These are phyloP conservation scores for Fusarium nelsonii DNA, from an alignment of 2,329 filamentous ascomycete genomes.

Conservation along the genomic window DNA sequence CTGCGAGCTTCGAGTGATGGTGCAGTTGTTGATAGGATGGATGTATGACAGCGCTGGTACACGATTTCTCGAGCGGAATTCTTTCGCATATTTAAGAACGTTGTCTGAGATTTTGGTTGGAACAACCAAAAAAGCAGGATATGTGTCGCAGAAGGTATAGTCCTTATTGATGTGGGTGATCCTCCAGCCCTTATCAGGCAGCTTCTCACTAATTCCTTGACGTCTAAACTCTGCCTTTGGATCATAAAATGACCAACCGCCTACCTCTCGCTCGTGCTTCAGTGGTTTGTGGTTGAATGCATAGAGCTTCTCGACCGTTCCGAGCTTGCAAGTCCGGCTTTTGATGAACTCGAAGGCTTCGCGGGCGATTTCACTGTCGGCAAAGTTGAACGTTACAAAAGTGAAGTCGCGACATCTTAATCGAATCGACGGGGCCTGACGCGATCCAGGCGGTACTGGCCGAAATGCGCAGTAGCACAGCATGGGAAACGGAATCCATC, in stretches of 20 bases:
- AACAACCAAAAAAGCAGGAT: constrained; percentile 86
- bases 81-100: constrained; percentile 90
- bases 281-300: constrained; percentile 88
- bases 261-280: constrained; percentile 77
- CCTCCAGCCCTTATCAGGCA: constrained; percentile 84
- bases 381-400: constrained; percentile 91
- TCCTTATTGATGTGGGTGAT: constrained; percentile 90
- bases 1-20: constrained; percentile 94
- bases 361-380: constrained; percentile 77
- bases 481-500: constrained; percentile 96
- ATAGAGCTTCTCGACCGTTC: constrained; percentile 87
- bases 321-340: constrained; percentile 81
- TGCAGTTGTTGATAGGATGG: constrained; percentile 97
- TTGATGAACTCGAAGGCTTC: constrained; percentile 92
- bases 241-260: constrained; percentile 89
- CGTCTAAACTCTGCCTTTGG: constrained; percentile 86
- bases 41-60: constrained; percentile 93
- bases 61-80: constrained; percentile 87
- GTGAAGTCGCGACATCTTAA: constrained; percentile 93
- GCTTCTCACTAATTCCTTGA: constrained; percentile 87
- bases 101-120: constrained; percentile 95
- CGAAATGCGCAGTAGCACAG: constrained; percentile 84
- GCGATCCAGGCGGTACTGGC: constrained; percentile 76
- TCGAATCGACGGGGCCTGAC: constrained; percentile 83
- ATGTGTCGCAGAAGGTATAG: constrained; percentile 92